Conservation (phyloP, 805 yeast species). For the Nakazawaea wickerhamii region DNA sequence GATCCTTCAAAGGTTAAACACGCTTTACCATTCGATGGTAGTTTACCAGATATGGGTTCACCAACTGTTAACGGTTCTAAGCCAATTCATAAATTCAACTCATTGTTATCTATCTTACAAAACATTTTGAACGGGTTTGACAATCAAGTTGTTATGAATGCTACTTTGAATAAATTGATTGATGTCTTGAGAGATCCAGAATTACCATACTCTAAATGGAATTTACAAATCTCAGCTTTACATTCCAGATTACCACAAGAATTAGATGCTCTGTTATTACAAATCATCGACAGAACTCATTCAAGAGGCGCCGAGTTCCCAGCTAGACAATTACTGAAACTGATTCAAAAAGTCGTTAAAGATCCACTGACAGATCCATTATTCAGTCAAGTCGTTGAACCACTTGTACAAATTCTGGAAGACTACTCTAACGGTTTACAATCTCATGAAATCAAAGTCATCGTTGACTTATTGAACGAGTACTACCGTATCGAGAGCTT, state of each 20-base stretch:
- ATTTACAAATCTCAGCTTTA: constrained; percentile 75
- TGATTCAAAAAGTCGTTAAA: constrained; percentile 55
- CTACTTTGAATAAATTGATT: constrained; percentile 69
- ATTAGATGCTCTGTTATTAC: constrained; percentile 61
- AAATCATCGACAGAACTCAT: constrained; percentile 59
- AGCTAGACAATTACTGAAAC: constrained; percentile 72
- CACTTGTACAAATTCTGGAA: constrained; percentile 64
- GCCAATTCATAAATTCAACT: constrained; percentile 69
- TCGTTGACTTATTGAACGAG: constrained; percentile 62
- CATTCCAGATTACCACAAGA: constrained; percentile 84
- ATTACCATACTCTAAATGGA: constrained; percentile 94
- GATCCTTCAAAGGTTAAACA: constrained; percentile 97
- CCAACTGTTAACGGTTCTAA: constrained; percentile 81
- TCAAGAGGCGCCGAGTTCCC: constrained; percentile 85
- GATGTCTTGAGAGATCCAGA: constrained; percentile 71
- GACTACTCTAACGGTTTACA: constrained; percentile 70
- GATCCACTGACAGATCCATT: constrained; percentile 47
- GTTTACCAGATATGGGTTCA: constrained; percentile 82
- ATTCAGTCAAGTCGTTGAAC: constrained; percentile 58
- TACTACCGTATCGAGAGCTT: constrained; percentile 74
- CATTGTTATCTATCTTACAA: constrained; percentile 52
- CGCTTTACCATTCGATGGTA: constrained; percentile 92
- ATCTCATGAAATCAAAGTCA: constrained; percentile 77
- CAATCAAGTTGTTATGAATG: constrained; percentile 89
- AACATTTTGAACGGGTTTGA: constrained; percentile 89